These are phyloP conservation scores for Scheffersomyces titani DNA, from an alignment of 1,139 yeast genomes.

Conservation along the genomic window DNA sequence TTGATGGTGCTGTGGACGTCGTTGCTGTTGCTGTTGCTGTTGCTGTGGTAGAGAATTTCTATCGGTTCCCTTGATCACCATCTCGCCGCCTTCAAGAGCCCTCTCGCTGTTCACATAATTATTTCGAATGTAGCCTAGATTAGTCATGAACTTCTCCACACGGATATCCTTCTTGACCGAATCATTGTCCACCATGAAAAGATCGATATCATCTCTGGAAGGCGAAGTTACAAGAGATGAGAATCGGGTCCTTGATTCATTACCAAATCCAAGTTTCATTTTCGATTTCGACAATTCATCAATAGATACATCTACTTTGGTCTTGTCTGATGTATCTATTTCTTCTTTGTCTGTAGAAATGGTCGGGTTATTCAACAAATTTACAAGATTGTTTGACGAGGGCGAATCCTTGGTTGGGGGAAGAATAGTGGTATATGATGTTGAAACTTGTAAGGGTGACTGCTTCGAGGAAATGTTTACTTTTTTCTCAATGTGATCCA, in stretches of 20 bases:
- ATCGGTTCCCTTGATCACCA: background rate
- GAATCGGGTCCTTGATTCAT: background rate
- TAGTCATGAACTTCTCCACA: conserved; percentile 13
- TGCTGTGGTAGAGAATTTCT: background rate
- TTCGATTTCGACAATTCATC: background rate
- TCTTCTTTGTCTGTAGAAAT: background rate
- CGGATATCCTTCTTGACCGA: conserved; percentile 11
- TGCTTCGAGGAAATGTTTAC: background rate
- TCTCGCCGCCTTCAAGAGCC: background rate
- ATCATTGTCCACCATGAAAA: conserved; percentile 13
- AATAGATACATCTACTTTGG: background rate
- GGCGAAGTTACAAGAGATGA: background rate
- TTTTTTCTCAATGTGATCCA: background rate
- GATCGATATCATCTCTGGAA: conserved; percentile 10
- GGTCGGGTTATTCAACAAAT: background rate
- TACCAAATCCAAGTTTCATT: background rate
- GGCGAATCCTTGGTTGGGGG: background rate
- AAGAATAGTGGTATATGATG: background rate
- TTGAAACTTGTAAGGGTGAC: background rate
- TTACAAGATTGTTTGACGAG: background rate
- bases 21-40: background rate
- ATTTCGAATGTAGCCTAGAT: conserved; percentile 10
- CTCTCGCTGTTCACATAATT: background rate
- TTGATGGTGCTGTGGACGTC: background rate
- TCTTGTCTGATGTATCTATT: background rate